Percentiles rank a stretch among this genome's conserved stretches.
These are phyloP conservation scores for Eucalyptus regnans DNA, from an alignment of 345 rosid genomes.

Conservation along the genomic window DNA sequence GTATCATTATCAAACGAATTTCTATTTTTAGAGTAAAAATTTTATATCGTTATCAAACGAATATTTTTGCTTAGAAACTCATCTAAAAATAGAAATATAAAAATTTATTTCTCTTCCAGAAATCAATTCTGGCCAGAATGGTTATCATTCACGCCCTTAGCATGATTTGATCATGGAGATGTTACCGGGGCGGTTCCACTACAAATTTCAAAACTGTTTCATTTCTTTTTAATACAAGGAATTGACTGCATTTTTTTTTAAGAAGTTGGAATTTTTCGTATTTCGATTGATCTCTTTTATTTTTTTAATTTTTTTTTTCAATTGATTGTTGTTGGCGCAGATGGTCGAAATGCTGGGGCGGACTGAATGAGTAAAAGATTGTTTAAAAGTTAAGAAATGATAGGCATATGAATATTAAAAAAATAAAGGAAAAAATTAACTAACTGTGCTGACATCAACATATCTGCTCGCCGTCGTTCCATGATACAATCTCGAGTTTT, in stretches of 20 bases:
- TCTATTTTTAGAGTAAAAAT: too few species aligned
- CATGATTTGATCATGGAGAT: too few species aligned
- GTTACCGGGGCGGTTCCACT: too few species aligned
- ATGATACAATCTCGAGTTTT: background rate
- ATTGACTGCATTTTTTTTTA: background rate
- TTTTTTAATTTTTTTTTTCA: background rate
- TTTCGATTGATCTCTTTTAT: background rate
- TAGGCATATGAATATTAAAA: background rate
- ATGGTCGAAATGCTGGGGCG: background rate
- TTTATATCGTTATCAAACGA: too few species aligned
- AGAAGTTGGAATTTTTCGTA: background rate
- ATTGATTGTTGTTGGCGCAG: rapidly evolving
- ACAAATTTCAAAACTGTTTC: too few species aligned
- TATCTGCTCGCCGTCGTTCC: too few species aligned
- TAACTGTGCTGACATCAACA: rapidly evolving
- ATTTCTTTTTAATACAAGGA: background rate
- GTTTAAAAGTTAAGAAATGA: background rate
- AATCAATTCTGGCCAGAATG: too few species aligned
- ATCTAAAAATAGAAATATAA: too few species aligned
- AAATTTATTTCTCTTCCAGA: too few species aligned
- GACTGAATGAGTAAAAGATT: background rate
- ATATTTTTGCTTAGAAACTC: too few species aligned
- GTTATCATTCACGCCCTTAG: too few species aligned
- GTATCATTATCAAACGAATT: too few species aligned
- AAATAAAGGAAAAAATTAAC: background rate